These are phyloP conservation scores for Polyplosphaeria fusca DNA, from an alignment of 495 filamentous ascomycete genomes.

Conservation along the genomic window DNA sequence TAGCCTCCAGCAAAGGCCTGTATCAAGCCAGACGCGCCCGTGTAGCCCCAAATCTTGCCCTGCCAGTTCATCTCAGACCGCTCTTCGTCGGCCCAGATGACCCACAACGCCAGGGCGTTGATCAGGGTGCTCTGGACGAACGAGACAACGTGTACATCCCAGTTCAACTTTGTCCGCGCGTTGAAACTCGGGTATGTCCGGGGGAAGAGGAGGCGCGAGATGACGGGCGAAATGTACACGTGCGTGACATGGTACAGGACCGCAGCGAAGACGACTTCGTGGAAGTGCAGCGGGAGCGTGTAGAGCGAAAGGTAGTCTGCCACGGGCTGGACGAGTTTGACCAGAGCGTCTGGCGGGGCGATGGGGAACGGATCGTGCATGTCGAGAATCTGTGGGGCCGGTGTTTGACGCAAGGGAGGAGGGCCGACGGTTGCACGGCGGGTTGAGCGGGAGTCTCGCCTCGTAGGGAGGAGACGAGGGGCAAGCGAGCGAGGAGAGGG, in stretches of 20 bases:
- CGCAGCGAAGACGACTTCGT: slow-evolving; percentile 78
- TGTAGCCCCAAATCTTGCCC: slow-evolving; percentile 88
- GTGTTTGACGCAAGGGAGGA: slow-evolving; percentile 24
- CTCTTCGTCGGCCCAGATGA: slow-evolving; percentile 77
- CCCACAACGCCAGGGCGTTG: slow-evolving; percentile 72
- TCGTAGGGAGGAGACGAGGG: background rate
- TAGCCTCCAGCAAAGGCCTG: slow-evolving; percentile 88
- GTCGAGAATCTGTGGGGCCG: slow-evolving; percentile 9
- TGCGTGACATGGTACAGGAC: slow-evolving; percentile 74
- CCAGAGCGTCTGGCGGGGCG: slow-evolving; percentile 50
- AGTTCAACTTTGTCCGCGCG: slow-evolving; percentile 73
- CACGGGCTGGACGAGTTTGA: slow-evolving; percentile 53
- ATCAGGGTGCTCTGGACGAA: slow-evolving; percentile 83
- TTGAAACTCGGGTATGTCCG: slow-evolving; percentile 64
- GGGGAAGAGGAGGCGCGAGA: slow-evolving; percentile 71
- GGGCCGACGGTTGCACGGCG: background rate
- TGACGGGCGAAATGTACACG: slow-evolving; percentile 65
- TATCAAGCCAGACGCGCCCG: slow-evolving; percentile 74
- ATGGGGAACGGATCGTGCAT: slow-evolving; percentile 72
- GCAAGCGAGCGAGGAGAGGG: slow-evolving; percentile 1
- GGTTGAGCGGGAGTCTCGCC: background rate
- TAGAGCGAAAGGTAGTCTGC: slow-evolving; percentile 59
- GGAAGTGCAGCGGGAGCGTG: slow-evolving; percentile 77
- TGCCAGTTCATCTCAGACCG: slow-evolving; percentile 65
- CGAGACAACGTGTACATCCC: slow-evolving; percentile 95